A percentile compares a stretch with the other conserved stretches of the same genome.
Conservation (phyloP, 2,329 filamentous ascomycete genomes). For the Gnomoniopsis smithogilvyi region DNA sequence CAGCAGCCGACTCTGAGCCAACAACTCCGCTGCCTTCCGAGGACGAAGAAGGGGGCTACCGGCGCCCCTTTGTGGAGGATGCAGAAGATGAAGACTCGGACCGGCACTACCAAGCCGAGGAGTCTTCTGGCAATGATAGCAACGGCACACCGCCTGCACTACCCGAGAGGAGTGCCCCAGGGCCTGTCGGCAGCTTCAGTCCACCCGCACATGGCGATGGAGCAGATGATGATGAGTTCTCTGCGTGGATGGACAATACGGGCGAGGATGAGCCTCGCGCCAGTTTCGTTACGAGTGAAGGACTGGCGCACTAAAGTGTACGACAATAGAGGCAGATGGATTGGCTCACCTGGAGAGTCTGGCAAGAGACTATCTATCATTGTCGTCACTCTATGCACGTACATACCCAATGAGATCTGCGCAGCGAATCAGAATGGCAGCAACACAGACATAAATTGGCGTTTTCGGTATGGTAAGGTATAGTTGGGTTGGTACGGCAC, state of each 20-base stretch:
- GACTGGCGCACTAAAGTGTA: background rate
- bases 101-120: background rate
- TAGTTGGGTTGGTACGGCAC: background rate
- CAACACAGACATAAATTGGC: background rate
- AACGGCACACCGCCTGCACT: slow-evolving; percentile 9
- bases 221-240: slow-evolving; percentile 39
- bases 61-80: slow-evolving; percentile 34
- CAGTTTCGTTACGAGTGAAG: slow-evolving; percentile 4
- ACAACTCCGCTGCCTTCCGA: slow-evolving; percentile 45
- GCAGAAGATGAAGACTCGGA: slow-evolving; percentile 23
- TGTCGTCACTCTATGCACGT: background rate
- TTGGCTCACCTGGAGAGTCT: background rate
- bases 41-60: slow-evolving; percentile 18
- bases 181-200: background rate
- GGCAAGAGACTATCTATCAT: background rate
- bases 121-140: background rate
- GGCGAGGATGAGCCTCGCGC: slow-evolving; percentile 12
- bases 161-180: background rate
- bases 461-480: background rate
- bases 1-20: slow-evolving; percentile 56
- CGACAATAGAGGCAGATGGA: background rate
- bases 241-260: slow-evolving; percentile 19
- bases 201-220: slow-evolving; percentile 27
- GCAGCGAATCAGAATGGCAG: background rate
- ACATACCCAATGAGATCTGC: background rate